A percentile compares a stretch with the other conserved stretches of the same genome.
phyloP scores from a whole-genome alignment of 306 rosid genomes.

The Lathyrus tuberosus region DNA sequence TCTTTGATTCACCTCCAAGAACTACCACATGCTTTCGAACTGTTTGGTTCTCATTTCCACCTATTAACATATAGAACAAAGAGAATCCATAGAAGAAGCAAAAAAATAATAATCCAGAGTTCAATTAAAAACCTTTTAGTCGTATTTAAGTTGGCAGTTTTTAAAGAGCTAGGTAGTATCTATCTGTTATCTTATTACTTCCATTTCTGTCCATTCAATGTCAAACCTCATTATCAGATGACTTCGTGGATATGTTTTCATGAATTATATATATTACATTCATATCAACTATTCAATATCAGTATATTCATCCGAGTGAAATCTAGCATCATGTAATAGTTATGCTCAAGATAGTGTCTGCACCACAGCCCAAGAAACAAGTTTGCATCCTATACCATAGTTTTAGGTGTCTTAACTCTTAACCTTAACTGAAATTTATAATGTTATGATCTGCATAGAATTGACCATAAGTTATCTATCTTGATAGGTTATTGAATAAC shows the following conservation, averaged over 20 bases:
- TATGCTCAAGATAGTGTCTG: slow-evolving; percentile 33
- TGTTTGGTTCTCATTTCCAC: slow-evolving; percentile 43
- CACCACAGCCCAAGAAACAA: slow-evolving; percentile 6
- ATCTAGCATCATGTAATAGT: slow-evolving; percentile 5
- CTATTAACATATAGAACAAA: slow-evolving; percentile 42
- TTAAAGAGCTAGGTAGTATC: slow-evolving; percentile 12
- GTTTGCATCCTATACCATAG: slow-evolving; percentile 9
- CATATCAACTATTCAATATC: slow-evolving; percentile 14
- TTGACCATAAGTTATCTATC: slow-evolving; percentile 22
- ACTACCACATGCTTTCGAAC: slow-evolving; percentile 52
- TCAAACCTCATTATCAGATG: slow-evolving; percentile 23
- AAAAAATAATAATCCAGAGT: slow-evolving; percentile 26
- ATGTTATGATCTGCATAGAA: not conserved
- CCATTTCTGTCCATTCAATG: slow-evolving; percentile 23
- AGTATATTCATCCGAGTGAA: slow-evolving; percentile 23
- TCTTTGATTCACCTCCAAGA: slow-evolving; percentile 69
- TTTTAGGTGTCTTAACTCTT: not conserved
- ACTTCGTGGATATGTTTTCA: slow-evolving; percentile 29
- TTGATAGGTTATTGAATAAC: not conserved
- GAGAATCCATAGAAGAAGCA: slow-evolving; percentile 21
- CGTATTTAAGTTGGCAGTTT: slow-evolving; percentile 15
- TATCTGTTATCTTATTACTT: not conserved
- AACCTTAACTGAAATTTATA: slow-evolving; percentile 15
- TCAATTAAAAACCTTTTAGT: slow-evolving; percentile 22
- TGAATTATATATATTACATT: slow-evolving; percentile 21